phyloP scores from a whole-genome alignment of 768 basidiomycete species.

The Pulveroboletus sp. region DNA sequence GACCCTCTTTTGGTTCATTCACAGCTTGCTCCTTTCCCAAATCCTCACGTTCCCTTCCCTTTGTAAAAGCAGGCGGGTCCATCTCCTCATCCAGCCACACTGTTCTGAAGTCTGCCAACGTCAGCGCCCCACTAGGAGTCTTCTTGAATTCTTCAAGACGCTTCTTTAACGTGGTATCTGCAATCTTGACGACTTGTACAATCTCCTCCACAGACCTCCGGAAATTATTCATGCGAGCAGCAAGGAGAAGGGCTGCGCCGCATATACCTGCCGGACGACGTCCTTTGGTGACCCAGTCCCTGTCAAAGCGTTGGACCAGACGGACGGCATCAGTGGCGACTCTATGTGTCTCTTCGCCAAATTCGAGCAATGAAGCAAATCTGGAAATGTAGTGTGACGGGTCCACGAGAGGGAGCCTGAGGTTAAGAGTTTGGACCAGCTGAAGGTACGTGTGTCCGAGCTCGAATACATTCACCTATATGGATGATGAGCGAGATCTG shows the following conservation, averaged over 20 bases:
- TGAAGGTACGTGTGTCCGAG: conserved; percentile 96
- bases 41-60: conserved; percentile 70
- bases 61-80: conserved; percentile 88
- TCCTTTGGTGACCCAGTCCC: conserved; percentile 97
- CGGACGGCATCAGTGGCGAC: conserved; percentile 93
- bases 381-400: conserved; percentile 96
- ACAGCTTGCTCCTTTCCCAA: conserved; percentile 44
- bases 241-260: conserved; percentile 91
- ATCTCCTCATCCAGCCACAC: conserved; percentile 91
- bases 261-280: conserved; percentile 96
- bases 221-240: conserved; percentile 98
- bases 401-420: conserved; percentile 86
- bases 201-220: conserved; percentile 91
- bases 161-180: conserved; percentile 92
- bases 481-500: background rate
- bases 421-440: conserved; percentile 82
- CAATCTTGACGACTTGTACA: conserved; percentile 98
- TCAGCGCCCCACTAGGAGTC: conserved; percentile 82
- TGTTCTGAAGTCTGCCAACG: conserved; percentile 84
- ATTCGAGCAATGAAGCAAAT: conserved; percentile 92
- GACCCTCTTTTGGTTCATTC: conserved; percentile 27
- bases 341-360: conserved; percentile 89
- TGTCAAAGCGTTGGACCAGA: conserved; percentile 89
- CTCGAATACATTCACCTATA: conserved; percentile 93
- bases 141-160: conserved; percentile 92